Conservation (phyloP, 257 asterid species). For the Datura wrightii region DNA sequence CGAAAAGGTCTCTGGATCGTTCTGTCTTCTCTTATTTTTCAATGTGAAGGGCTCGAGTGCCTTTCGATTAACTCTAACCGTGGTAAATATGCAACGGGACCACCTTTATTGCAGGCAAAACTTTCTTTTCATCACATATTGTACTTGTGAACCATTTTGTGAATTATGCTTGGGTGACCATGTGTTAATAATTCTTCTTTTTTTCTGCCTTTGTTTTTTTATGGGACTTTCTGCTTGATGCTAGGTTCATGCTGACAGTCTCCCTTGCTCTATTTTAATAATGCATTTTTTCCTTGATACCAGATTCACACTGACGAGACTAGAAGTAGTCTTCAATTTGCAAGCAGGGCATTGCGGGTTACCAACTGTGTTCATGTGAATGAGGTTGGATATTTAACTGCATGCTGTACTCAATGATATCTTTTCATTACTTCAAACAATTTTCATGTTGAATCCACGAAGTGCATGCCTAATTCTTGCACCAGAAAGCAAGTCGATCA, state of each 20-base stretch:
- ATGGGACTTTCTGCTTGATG: not conserved
- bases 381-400: conserved; percentile 62
- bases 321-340: conserved; percentile 96
- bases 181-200: not conserved
- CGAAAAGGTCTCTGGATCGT: not conserved
- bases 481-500: conserved; percentile 15
- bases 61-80: conserved; percentile 4
- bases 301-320: conserved; percentile 99
- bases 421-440: conserved; percentile 28
- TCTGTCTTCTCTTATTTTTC: not conserved
- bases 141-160: not conserved
- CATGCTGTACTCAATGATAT: conserved; percentile 37
- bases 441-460: conserved; percentile 23
- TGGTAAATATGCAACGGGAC: not conserved
- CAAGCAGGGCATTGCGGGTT: conserved; percentile 97
- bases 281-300: conserved; percentile 32
- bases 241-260: conserved; percentile 18
- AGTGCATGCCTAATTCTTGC: conserved; percentile 25
- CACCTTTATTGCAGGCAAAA: not conserved
- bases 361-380: conserved; percentile 94
- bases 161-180: not conserved
- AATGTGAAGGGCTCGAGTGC: not conserved
- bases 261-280: not conserved
- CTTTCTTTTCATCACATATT: conserved; percentile 27
- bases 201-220: not conserved